These are phyloP conservation scores for Pythium aristosporum DNA, from an alignment of 352 stramenopile species.

Conservation along the genomic window DNA sequence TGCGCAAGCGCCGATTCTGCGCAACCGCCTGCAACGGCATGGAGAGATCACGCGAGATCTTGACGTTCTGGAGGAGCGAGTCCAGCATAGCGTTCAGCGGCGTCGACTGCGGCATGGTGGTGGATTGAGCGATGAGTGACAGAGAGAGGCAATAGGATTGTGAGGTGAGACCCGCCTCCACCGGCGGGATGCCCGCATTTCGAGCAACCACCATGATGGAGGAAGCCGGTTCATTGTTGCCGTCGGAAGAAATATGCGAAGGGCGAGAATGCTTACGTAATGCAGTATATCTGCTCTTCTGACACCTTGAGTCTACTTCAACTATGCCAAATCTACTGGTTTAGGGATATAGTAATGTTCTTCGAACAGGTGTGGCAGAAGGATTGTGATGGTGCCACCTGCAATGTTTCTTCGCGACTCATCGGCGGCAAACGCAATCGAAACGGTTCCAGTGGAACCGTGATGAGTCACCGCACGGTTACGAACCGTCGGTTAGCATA, in stretches of 20 bases:
- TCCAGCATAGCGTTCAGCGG: background rate
- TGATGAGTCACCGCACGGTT: too few relatives aligned
- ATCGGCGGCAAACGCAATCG: too few relatives aligned
- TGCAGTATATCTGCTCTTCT: background rate
- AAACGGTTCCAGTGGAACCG: too few relatives aligned
- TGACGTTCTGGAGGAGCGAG: background rate
- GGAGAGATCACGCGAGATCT: background rate
- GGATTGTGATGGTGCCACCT: background rate
- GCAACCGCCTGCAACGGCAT: constrained; percentile 2
- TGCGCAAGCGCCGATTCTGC: background rate
- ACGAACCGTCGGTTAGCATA: too few relatives aligned
- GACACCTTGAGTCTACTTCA: too few relatives aligned
- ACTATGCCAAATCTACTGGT: background rate
- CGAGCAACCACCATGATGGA: background rate
- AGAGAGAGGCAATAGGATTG: background rate
- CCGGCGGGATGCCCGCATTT: too few relatives aligned
- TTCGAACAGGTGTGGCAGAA: background rate
- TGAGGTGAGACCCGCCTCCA: background rate
- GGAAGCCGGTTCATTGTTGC: constrained; percentile 5
- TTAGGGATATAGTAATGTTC: background rate
- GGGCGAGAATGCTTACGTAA: background rate
- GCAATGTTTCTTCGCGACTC: too few relatives aligned
- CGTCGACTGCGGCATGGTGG: background rate
- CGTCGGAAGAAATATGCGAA: background rate
- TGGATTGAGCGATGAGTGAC: background rate